A percentile compares a stretch with the other conserved stretches of the same genome.
Evolutionary conservation across 148 eudicot genomes (phyloP).

Genomic region (Camellia granthamiana): DNA sequence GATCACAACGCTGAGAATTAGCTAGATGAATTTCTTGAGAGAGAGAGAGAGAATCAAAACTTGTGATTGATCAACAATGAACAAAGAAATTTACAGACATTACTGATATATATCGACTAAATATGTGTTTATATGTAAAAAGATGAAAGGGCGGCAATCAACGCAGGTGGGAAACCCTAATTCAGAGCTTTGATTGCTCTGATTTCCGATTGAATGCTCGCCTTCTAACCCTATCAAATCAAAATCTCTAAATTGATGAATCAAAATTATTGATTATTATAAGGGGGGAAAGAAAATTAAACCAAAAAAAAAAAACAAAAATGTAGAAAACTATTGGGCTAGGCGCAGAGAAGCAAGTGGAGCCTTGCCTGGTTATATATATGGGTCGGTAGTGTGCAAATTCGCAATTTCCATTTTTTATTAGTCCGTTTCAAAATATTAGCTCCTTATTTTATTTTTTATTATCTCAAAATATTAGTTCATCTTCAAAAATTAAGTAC

Average conservation of each 20-base stretch:
- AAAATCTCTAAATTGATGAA: background rate
- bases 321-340: background rate
- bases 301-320: background rate
- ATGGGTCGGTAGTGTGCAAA: background rate
- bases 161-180: conserved; percentile 26
- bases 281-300: background rate
- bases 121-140: background rate
- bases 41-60: background rate
- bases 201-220: conserved; percentile 15
- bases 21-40: background rate
- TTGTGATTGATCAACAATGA: conserved; percentile 7
- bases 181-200: background rate
- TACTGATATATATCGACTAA: background rate
- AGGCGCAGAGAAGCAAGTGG: background rate
- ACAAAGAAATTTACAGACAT: background rate
- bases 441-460: too few species aligned
- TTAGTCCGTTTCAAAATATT: too few species aligned
- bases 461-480: too few species aligned
- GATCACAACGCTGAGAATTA: background rate
- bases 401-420: background rate
- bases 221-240: conserved; percentile 18
- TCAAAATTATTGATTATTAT: background rate
- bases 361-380: background rate
- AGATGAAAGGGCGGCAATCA: conserved; percentile 24
- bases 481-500: too few species aligned